Evolutionary conservation across 495 filamentous ascomycete genomes (phyloP).

Genomic region (Neurospora cerealis): DNA sequence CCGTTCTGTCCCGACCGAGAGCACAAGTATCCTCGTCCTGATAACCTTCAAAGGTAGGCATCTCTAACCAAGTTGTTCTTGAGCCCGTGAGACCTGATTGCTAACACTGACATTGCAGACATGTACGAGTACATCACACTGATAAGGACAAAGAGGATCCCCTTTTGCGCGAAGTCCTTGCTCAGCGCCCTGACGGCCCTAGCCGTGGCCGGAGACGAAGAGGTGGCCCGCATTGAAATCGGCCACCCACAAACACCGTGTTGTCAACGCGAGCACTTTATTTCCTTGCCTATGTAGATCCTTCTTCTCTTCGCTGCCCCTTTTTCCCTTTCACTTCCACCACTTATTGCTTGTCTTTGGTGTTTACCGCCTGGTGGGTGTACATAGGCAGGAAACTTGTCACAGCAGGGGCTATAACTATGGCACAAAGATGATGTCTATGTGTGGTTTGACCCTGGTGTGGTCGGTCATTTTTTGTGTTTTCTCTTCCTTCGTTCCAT

Average conservation of each 20-base stretch:
- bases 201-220: constrained; percentile 73
- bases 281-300: neutral
- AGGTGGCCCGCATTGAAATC: constrained; percentile 8
- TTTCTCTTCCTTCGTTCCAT: neutral
- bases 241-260: neutral
- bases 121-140: constrained; percentile 79
- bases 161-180: constrained; percentile 63
- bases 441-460: neutral
- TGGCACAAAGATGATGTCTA: neutral
- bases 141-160: constrained; percentile 85
- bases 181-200: constrained; percentile 76
- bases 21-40: constrained; percentile 92
- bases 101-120: constrained; percentile 37
- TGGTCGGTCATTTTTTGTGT: neutral
- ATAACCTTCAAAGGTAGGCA: constrained; percentile 88
- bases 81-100: neutral
- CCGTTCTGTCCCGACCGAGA: constrained; percentile 94
- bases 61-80: neutral
- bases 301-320: neutral
- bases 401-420: neutral
- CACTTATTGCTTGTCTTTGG: neutral
- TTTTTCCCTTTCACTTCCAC: constrained; percentile 7
- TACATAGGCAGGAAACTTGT: neutral
- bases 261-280: neutral
- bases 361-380: neutral